Evolutionary conservation across 2,329 filamentous ascomycete species (phyloP), one percentile per base, ranked within the genome.

Genomic region (Hypoxylon sp.): DNA sequence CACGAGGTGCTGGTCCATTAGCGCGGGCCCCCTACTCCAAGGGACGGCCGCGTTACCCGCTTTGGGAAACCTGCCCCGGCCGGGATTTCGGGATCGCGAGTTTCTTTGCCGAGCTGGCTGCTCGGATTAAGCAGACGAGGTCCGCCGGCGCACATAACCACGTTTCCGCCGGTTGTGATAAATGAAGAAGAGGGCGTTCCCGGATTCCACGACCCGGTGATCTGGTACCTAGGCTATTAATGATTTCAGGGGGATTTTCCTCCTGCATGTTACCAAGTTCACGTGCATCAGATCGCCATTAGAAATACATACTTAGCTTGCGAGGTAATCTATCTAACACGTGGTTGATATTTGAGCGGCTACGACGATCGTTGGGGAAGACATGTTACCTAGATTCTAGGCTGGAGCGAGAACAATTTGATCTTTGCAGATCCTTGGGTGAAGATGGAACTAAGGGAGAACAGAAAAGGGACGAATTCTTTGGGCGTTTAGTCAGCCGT

Each of bases 71-170:
- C 46, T 60, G 17, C 55, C 14, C 68, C 61, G 65, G 65, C 58
- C 61, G 68, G 68, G 43, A 68, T 56, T 43, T 70, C 68, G 68
- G 68, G 65, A 70, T 68, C 65, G 59, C 21, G 25, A 63, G n/a
- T 46, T 30, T 32, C 53, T 63, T 63, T 65, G 49, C 64, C 65
- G 68, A 19, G 28, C 46, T 57, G 57, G 51, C 60, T 63, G 43
- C 51, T 63, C 53, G 60, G 60, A 41, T 60, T 56, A 34, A 38
- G 45, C 51, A 48, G 30, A 50, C 51, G 53, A 65, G 45, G 55
- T 57, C 68, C 68, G 65, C 41, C 67, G 67, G 67, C 63, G 63
- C 61, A 25, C 32, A 30, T 28, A 52, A 49, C 46, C 64, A 65
- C 51, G 46, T 57, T 66, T 43, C 67, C 67, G 67, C 64, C 57